These are phyloP conservation scores for Ambrosia artemisiifolia DNA, from an alignment of 129 eudicot genomes.

Conservation along the genomic window DNA sequence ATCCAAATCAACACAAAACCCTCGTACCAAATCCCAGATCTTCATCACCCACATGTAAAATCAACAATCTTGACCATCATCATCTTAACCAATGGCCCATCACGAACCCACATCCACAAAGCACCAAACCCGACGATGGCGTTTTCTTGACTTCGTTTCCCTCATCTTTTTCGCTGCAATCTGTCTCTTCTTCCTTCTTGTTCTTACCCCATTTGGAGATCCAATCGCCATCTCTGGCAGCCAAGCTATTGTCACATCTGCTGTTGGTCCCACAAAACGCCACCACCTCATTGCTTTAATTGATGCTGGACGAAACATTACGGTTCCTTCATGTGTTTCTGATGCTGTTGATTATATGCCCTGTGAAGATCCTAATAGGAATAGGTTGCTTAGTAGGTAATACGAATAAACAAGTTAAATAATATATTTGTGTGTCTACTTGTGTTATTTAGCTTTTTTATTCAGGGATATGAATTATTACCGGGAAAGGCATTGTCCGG, in stretches of 20 bases:
- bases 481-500: constrained; percentile 90
- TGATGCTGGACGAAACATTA: constrained; percentile 42
- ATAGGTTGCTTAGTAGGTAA: constrained; percentile 54
- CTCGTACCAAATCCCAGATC: constrained; percentile 19
- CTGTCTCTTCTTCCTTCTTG: constrained; percentile 61
- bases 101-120: constrained; percentile 58
- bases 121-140: constrained; percentile 51
- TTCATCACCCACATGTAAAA: background rate
- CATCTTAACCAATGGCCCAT: constrained; percentile 42
- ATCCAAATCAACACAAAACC: constrained; percentile 29
- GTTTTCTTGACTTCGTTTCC: constrained; percentile 61
- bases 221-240: constrained; percentile 83
- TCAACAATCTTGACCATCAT: background rate
- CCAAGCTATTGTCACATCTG: constrained; percentile 50
- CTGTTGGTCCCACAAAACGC: constrained; percentile 61
- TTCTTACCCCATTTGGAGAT: constrained; percentile 80
- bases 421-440: too few relatives aligned
- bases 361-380: constrained; percentile 87
- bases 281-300: constrained; percentile 48
- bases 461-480: constrained; percentile 78
- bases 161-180: constrained; percentile 63
- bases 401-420: too few relatives aligned
- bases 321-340: constrained; percentile 50
- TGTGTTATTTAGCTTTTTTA: too few relatives aligned
- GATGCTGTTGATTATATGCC: constrained; percentile 92